These are phyloP conservation scores for Colletotrichum costaricense DNA, from an alignment of 2,329 filamentous ascomycete genomes.

Conservation along the genomic window DNA sequence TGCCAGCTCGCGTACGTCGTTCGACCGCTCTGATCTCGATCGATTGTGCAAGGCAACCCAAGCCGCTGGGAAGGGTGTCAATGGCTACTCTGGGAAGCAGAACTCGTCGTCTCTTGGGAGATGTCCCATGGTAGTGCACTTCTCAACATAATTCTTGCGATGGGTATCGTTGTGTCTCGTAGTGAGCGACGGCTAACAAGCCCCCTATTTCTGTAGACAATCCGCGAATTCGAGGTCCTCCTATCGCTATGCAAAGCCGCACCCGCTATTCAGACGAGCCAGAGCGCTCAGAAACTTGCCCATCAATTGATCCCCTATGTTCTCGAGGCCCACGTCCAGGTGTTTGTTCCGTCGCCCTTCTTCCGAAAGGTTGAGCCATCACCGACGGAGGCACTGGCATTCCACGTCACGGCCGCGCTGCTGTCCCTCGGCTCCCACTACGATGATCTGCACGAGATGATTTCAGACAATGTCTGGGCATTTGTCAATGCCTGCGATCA, in stretches of 20 bases:
- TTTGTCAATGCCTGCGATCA: conserved; percentile 79
- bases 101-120: conserved; percentile 56
- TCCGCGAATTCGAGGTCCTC: conserved; percentile 91
- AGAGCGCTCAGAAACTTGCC: conserved; percentile 83
- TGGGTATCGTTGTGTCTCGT: neutral
- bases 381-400: conserved; percentile 86
- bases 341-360: conserved; percentile 82
- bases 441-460: conserved; percentile 72
- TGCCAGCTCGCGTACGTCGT: conserved; percentile 61
- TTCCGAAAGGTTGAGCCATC: conserved; percentile 87
- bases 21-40: conserved; percentile 73
- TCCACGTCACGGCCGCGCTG: conserved; percentile 82
- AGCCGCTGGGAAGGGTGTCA: conserved; percentile 55
- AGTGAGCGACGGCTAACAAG: conserved; percentile 2
- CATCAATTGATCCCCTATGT: conserved; percentile 86
- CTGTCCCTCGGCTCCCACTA: conserved; percentile 84
- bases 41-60: conserved; percentile 69
- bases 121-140: conserved; percentile 68
- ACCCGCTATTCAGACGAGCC: conserved; percentile 74
- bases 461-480: conserved; percentile 74
- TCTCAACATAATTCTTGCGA: neutral
- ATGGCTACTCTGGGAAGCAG: conserved; percentile 58
- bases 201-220: conserved; percentile 65
- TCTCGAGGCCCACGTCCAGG: conserved; percentile 83
- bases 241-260: conserved; percentile 92